Evolutionary conservation across 2,329 filamentous ascomycete species (phyloP).

Genomic region (Tolypocladium ophioglossoides): DNA sequence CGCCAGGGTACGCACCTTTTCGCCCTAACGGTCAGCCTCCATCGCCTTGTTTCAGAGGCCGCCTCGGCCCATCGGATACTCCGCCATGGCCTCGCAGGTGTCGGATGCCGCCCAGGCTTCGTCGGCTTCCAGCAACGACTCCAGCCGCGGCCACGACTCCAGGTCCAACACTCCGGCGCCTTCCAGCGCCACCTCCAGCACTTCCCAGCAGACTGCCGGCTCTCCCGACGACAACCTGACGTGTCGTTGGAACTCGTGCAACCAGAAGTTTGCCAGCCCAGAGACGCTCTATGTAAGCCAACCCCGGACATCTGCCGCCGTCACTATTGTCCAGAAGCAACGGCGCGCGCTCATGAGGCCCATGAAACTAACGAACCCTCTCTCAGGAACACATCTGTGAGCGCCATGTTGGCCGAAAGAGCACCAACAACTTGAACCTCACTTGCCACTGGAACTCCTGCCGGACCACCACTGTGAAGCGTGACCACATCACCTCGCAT

Average conservation of each 20-base stretch:
- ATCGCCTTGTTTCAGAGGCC: neutral
- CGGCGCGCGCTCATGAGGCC: neutral
- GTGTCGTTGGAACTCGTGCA: slow-evolving; percentile 51
- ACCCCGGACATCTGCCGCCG: neutral
- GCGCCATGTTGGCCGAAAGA: slow-evolving; percentile 95
- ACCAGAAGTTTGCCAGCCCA: slow-evolving; percentile 45
- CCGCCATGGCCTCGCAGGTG: slow-evolving; percentile 21
- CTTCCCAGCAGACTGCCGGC: slow-evolving; percentile 27
- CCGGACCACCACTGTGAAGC: slow-evolving; percentile 93
- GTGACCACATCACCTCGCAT: slow-evolving; percentile 97
- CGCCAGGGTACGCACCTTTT: neutral
- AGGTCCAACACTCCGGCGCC: slow-evolving; percentile 44
- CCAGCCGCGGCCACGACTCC: slow-evolving; percentile 30
- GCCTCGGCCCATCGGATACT: slow-evolving; percentile 10
- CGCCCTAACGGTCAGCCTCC: neutral
- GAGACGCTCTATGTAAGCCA: slow-evolving; percentile 50
- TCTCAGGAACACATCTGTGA: slow-evolving; percentile 92
- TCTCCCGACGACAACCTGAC: slow-evolving; percentile 42
- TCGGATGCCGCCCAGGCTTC: slow-evolving; percentile 12
- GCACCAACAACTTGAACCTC: slow-evolving; percentile 95
- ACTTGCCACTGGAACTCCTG: slow-evolving; percentile 97
- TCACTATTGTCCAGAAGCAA: neutral
- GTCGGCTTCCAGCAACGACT: slow-evolving; percentile 16
- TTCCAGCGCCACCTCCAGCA: slow-evolving; percentile 35
- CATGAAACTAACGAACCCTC: neutral